Conservation (phyloP, 2,329 filamentous ascomycete genomes). For the Monosporascus cannonballus region DNA sequence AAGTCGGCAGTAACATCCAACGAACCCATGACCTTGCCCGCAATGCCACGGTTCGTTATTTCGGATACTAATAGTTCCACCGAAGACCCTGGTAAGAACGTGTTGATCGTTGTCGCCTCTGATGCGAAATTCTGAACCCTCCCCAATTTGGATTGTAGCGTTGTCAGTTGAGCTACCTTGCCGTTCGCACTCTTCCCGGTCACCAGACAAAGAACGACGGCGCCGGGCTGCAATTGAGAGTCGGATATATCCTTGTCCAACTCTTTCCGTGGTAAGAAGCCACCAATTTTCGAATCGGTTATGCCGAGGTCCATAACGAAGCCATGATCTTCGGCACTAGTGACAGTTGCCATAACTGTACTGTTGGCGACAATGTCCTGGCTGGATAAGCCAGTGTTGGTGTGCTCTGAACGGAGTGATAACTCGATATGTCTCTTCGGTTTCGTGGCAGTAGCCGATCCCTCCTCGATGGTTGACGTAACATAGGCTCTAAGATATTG, state of each 20-base stretch:
- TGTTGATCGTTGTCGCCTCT: constrained; percentile 79
- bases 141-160: constrained; percentile 63
- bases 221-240: constrained; percentile 69
- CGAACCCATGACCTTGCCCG: constrained; percentile 87
- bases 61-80: constrained; percentile 81
- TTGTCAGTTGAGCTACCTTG: constrained; percentile 81
- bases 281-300: constrained; percentile 59
- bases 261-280: constrained; percentile 82
- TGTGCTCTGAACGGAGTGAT: constrained; percentile 70
- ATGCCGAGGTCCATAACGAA: constrained; percentile 89
- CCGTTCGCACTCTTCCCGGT: constrained; percentile 68
- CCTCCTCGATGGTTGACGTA: constrained; percentile 66
- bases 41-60: constrained; percentile 65
- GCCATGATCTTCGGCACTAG: constrained; percentile 93
- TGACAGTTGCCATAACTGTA: constrained; percentile 80
- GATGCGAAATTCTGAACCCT: constrained; percentile 60
- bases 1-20: constrained; percentile 86
- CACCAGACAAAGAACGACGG: constrained; percentile 78
- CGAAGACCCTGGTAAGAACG: constrained; percentile 86
- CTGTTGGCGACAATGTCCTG: constrained; percentile 69
- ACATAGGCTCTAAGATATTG: constrained; percentile 87
- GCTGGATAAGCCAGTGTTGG: constrained; percentile 69
- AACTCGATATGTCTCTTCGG: constrained; percentile 79
- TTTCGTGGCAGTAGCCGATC: constrained; percentile 47
- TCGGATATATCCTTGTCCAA: constrained; percentile 61